Percentiles rank a stretch among this genome's conserved stretches.
phyloP scores from a whole-genome alignment of 2,329 filamentous ascomycete species.

The Claviceps monticola region DNA sequence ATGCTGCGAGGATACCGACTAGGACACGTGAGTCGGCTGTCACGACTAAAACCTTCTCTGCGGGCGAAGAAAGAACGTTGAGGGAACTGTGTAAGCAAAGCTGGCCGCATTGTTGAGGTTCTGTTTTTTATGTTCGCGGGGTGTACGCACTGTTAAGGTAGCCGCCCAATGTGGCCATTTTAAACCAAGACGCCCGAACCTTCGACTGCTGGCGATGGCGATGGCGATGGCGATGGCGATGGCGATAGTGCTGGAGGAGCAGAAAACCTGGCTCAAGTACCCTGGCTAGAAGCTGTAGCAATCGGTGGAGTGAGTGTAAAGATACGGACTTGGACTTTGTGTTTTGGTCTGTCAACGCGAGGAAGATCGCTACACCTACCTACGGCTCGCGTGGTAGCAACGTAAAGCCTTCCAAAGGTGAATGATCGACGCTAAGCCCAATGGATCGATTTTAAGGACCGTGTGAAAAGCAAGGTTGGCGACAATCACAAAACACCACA shows the following conservation, averaged over 20 bases:
- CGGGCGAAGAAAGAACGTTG: background rate
- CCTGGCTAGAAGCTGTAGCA: background rate
- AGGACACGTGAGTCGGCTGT: conserved; percentile 85
- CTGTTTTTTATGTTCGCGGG: background rate
- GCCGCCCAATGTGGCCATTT: conserved; percentile 30
- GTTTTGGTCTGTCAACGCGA: background rate
- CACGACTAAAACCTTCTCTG: conserved; percentile 84
- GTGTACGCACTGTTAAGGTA: conserved; percentile 28
- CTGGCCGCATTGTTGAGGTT: background rate
- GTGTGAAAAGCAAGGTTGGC: no score
- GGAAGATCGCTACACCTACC: no score
- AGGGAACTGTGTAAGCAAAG: background rate
- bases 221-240: background rate
- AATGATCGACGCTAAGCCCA: background rate
- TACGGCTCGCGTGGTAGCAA: background rate
- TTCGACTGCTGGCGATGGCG: no score
- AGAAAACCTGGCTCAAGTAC: background rate
- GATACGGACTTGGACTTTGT: background rate
- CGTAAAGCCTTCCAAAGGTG: background rate
- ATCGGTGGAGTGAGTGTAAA: background rate
- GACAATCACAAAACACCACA: no score
- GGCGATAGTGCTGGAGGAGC: background rate
- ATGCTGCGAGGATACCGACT: conserved; percentile 68
- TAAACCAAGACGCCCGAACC: background rate
- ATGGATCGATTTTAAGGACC: background rate